Base-by-base conservation (phyloP, 345 rosid species). In the Lepidium aucheri region DNA sequence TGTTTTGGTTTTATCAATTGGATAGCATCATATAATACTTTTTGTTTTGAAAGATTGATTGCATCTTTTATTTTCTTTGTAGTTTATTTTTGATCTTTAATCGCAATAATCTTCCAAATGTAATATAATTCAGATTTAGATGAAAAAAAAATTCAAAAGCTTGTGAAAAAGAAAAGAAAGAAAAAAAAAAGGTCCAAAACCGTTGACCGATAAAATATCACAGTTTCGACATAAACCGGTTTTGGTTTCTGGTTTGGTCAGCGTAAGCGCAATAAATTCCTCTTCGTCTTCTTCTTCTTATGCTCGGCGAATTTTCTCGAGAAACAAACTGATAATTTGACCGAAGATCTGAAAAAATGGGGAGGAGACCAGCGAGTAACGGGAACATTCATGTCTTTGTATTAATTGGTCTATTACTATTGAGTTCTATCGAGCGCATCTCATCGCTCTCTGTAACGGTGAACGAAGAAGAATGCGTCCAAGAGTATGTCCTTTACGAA, bases 401-500 rank as follows among this genome's bases (percentile, higher is more conserved):
- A 4, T 34, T 80, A 26, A 30, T 77, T 17, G 63, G 68, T 77
- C 34, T 78, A 17, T 76, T 88, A 9, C 69, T 85, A 0, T 16
- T 80, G 38, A 79, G 69, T 36, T 76, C 76, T 35, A 24, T 81
- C 39, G 69, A 70, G 18, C 80, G 63, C 50, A 83, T 83, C 56
- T 82, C 85, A 6, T 82, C 91, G 3, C 89, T 94, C 6, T 88
- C 99, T 45, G 96, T 94, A 38, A 94, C 97, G 13, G 97, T 94
- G 50, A 81, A 74, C 81, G 86, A 90, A 15, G 84, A 79, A 2
- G 97, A 94, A 74, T 94, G 99, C 70, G 93, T 94, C 2, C 86
- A 88, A 73, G 99, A 90, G 68, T 90, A 94, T 54, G 96, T 94
- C 32, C 83, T 90, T 35, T 88, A 90, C 80, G 97, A 94, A 73